These are phyloP conservation scores for Penicillium nucicola DNA, from an alignment of 495 filamentous ascomycete species.

Conservation along the genomic window DNA sequence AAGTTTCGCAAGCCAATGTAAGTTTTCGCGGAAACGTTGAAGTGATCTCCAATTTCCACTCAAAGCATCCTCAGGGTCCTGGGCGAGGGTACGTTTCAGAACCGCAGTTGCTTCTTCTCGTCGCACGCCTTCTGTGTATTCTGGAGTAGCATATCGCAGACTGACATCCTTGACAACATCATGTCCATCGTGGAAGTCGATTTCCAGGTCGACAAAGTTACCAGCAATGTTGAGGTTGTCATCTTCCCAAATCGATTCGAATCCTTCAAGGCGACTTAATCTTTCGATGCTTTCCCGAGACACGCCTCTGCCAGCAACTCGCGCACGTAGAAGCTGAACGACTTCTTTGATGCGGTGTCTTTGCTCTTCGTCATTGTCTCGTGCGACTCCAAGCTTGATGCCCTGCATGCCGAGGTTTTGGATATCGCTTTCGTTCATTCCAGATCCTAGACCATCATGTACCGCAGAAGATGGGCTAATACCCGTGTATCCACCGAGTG, in stretches of 20 bases:
- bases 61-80: constrained; percentile 35
- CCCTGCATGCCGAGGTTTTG: constrained; percentile 42
- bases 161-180: constrained; percentile 46
- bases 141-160: constrained; percentile 43
- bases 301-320: constrained; percentile 53
- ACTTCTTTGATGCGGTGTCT: constrained; percentile 49
- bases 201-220: constrained; percentile 52
- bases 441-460: constrained; percentile 36
- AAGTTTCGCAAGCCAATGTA: constrained; percentile 72
- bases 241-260: constrained; percentile 72
- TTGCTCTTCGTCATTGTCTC: constrained; percentile 54
- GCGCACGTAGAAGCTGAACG: constrained; percentile 37
- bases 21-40: constrained; percentile 71
- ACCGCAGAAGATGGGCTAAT: constrained; percentile 42
- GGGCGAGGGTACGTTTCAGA: constrained; percentile 48
- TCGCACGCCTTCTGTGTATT: constrained; percentile 39
- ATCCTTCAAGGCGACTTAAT: constrained; percentile 64
- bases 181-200: constrained; percentile 43
- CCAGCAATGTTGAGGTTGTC: constrained; percentile 71
- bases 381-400: constrained; percentile 36
- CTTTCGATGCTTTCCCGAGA: constrained; percentile 80
- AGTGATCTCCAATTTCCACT: constrained; percentile 54
- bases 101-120: constrained; percentile 48
- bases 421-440: constrained; percentile 45
- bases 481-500: constrained; percentile 40